Evolutionary conservation across 2,329 filamentous ascomycete genomes (phyloP), one percentile per base, ranked within the genome.

Genomic region (Didymella pomorum): DNA sequence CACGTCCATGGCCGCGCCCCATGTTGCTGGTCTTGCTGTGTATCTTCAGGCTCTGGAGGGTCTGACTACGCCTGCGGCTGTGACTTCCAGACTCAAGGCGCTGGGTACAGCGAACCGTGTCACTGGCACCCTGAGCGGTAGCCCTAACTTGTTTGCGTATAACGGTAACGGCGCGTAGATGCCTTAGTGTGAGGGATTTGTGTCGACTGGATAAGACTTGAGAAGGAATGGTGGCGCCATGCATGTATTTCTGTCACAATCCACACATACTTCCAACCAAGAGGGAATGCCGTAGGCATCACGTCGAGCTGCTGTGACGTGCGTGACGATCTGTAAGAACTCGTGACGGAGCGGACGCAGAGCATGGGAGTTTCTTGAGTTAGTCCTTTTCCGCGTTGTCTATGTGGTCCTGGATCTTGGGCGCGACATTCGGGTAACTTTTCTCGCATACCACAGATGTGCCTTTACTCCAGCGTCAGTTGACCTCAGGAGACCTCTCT

Each of bases 1-100:
- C 28, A 89, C 87, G 14, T 85, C 82, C 52, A 87, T 88, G 86
- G 87, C 88, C 37, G 83, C 83, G 16, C 88, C 88, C 7, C 88
- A 90, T 72, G 81, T 90, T 52, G 83, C 84, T 42, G 88, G 88
- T 59, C 81, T 90, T 9, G 86, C 84, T 18, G 86, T 87, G 41
- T 90, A 90, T 76, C 79, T 90, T 43, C 87, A 89, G 79, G 73
- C 75, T 25, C 75, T 82, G 44, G 77, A 82, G 58, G 69, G 67
- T 5, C 44, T 63, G 33, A 46, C 29, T 7, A 60, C 52, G n/a
- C 54, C 66, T 37, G 59, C 56, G 33, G 63, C 61, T 5, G 47
- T 66, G 12, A 53, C 61, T n/a, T 23, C 23, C 44, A 63, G 65
- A 23, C 43, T 69, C 29, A 63, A 64, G 58, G 58, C 49, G n/a